Evolutionary conservation across 192 early-diverging fungal genomes (phyloP).

Genomic region (Haplosporangium gracile): DNA sequence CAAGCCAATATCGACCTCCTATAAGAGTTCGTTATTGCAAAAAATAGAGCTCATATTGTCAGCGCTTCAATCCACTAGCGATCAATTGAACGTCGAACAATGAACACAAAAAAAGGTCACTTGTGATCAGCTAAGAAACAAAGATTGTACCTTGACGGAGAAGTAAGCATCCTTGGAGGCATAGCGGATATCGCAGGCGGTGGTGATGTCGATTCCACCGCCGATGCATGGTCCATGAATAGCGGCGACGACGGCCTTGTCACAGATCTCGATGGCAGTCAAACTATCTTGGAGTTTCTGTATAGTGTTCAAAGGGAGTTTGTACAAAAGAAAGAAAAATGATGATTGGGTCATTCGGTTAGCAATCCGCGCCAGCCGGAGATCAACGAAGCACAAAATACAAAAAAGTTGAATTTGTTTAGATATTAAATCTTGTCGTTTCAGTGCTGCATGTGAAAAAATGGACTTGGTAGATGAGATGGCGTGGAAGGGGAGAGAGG

Average conservation of each 20-base stretch:
- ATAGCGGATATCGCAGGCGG: slow-evolving; percentile 94
- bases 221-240: slow-evolving; percentile 91
- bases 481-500: background rate
- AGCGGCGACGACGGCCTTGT: slow-evolving; percentile 91
- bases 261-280: slow-evolving; percentile 84
- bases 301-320: background rate
- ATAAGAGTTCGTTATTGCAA: background rate
- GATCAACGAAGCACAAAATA: background rate
- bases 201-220: slow-evolving; percentile 87
- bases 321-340: background rate
- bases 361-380: background rate
- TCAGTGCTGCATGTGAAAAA: background rate
- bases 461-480: background rate
- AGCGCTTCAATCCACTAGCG: background rate
- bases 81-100: background rate
- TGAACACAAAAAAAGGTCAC: background rate
- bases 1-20: slow-evolving; percentile 93
- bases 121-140: background rate
- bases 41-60: background rate
- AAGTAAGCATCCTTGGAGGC: slow-evolving; percentile 84
- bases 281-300: slow-evolving; percentile 74
- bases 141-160: slow-evolving; percentile 77
- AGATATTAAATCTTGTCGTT: background rate
- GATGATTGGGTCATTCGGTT: background rate
- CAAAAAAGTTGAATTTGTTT: background rate